These are phyloP conservation scores for Pythium phragmitis DNA, from an alignment of 352 stramenopile genomes.

Conservation along the genomic window DNA sequence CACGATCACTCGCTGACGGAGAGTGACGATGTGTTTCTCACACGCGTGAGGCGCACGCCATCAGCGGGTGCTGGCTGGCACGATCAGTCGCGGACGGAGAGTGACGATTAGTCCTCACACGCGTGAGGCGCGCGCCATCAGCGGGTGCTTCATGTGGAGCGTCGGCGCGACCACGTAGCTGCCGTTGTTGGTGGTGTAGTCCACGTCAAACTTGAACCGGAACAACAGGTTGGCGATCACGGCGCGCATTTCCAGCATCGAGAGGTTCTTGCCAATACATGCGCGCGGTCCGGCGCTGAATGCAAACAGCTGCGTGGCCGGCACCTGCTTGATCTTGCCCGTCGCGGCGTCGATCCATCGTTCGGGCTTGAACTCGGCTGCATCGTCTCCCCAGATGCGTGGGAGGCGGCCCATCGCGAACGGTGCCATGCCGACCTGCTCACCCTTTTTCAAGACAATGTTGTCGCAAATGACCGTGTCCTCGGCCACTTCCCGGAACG, in stretches of 20 bases:
- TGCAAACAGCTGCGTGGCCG: constrained; percentile 32
- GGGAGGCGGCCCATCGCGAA: constrained; percentile 36
- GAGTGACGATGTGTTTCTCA: not conserved
- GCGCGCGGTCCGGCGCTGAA: constrained; percentile 46
- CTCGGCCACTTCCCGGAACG: constrained; percentile 46
- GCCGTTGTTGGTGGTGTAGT: constrained; percentile 16
- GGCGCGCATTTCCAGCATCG: constrained; percentile 21
- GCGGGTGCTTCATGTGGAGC: constrained; percentile 23
- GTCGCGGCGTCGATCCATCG: constrained; percentile 40
- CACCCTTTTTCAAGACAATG: constrained; percentile 28
- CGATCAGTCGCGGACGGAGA: too few species aligned
- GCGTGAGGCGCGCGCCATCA: constrained; percentile 3
- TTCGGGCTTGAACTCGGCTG: constrained; percentile 11
- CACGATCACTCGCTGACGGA: too few species aligned
- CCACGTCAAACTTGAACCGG: constrained; percentile 18
- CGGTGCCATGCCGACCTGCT: constrained; percentile 23
- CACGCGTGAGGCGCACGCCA: constrained; percentile 1
- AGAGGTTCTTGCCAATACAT: constrained; percentile 45
- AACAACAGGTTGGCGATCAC: constrained; percentile 16
- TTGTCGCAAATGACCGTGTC: constrained; percentile 50
- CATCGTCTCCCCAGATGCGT: constrained; percentile 20
- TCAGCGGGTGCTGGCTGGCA: constrained; percentile 20
- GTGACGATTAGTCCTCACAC: not conserved
- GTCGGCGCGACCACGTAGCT: constrained; percentile 15
- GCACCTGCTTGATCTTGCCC: constrained; percentile 15